phyloP scores from a whole-genome alignment of 257 asterid genomes.

The Petunia secreta region DNA sequence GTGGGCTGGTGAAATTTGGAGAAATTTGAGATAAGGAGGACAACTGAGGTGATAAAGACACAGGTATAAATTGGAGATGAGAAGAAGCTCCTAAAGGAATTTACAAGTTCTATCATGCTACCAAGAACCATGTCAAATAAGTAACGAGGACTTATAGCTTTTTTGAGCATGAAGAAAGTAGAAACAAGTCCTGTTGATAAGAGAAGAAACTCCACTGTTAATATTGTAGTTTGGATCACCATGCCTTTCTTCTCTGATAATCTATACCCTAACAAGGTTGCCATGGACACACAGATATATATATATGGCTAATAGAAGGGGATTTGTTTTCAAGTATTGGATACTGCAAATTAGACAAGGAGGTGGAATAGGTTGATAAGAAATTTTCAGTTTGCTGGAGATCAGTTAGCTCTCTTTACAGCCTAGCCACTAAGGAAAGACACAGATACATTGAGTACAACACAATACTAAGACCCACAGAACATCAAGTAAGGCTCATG shows the following conservation, averaged over 20 bases:
- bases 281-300: conserved; percentile 32
- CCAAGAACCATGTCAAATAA: conserved; percentile 38
- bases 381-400: background rate
- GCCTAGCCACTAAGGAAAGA: background rate
- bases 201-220: conserved; percentile 51
- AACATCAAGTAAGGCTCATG: conserved; percentile 22
- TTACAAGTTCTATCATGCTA: conserved; percentile 35
- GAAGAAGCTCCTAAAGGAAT: conserved; percentile 32
- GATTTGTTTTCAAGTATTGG: background rate
- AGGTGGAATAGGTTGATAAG: background rate
- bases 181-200: conserved; percentile 48
- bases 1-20: conserved; percentile 40
- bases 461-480: conserved; percentile 18
- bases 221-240: conserved; percentile 33
- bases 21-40: conserved; percentile 45
- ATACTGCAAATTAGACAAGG: background rate
- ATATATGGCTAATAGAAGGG: too few relatives aligned
- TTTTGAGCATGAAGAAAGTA: conserved; percentile 40
- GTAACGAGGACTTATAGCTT: conserved; percentile 35
- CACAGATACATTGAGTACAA: conserved; percentile 7
- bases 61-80: conserved; percentile 53
- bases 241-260: conserved; percentile 36
- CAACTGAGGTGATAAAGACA: conserved; percentile 50
- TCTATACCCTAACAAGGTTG: conserved; percentile 41
- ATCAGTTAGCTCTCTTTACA: background rate